phyloP scores from a whole-genome alignment of 371 early-diverging fungal species.

The Rhizopus arrhizus region DNA sequence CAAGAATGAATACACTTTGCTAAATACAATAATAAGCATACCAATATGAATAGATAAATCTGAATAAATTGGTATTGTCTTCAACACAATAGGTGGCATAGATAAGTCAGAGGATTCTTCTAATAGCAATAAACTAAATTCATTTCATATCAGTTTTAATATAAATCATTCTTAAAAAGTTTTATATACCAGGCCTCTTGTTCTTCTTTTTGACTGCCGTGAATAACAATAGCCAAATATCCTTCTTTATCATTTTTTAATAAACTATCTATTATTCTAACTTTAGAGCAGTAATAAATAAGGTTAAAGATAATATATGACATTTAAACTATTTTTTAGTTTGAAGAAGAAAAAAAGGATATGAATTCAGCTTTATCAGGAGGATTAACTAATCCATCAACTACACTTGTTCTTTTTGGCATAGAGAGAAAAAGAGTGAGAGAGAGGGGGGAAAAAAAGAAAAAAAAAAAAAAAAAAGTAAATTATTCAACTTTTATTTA shows the following conservation, averaged over 20 bases:
- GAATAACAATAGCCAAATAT: constrained; percentile 23
- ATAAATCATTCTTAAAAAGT: neutral
- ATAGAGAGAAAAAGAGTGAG: constrained; percentile 2
- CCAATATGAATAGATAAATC: constrained; percentile 30
- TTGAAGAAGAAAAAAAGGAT: constrained; percentile 36
- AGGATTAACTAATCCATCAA: constrained; percentile 19
- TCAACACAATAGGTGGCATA: constrained; percentile 35
- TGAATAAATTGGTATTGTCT: constrained; percentile 30
- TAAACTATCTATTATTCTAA: constrained; percentile 21
- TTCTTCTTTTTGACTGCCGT: neutral
- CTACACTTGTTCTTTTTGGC: constrained; percentile 5
- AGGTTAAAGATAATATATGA: constrained; percentile 18
- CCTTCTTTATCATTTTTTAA: constrained; percentile 8
- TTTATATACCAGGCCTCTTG: constrained; percentile 28
- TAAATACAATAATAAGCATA: neutral
- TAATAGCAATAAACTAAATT: constrained; percentile 29
- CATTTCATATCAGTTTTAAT: neutral
- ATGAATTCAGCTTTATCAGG: constrained; percentile 38
- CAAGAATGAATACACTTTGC: neutral
- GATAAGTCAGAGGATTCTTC: constrained; percentile 27
- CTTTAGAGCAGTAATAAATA: constrained; percentile 29
- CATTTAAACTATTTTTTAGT: neutral
- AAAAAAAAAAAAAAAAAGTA: neutral
- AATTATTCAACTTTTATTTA: neutral
- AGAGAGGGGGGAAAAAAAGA: neutral